Base-by-base conservation (phyloP, 176 grass and related monocot species). In the Musa acuminata region DNA sequence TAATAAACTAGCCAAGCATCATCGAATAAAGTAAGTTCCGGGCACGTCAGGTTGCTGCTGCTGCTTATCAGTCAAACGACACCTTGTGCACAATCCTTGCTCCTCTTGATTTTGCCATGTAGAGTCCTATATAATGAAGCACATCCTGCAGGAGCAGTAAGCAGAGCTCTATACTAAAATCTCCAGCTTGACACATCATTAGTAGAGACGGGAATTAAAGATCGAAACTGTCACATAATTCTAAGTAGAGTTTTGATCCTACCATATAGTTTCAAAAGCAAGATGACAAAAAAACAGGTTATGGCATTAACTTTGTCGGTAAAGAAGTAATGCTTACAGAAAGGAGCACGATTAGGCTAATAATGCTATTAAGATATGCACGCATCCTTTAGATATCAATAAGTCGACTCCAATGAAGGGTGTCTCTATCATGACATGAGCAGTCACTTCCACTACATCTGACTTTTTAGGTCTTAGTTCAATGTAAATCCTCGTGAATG, bases 81-180 rank as follows among this genome's bases (percentile, higher is more conserved):
- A 97, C 80, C 20, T 75, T 84, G 51, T 91, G 83, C 48, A 89
- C 94, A 11, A 97, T 49, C 80, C 87, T 91, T 0, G 94, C 90
- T 26, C 88, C 94, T 62, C 90, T 90, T 76, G 85, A 82, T 81
- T 91, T 93, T 10, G 83, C 87, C 13, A 97, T 90, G 80, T 93
- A 88, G 71, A 97, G 87, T 77, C 92, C 92, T 49, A 96, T 86
- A 82, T 96, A 83, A 82, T 96, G 92, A 78, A 96, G 84, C 20
- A 92, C 58, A 24, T 90, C 94, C 89, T 96, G 82, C 57, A 83
- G 55, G 13, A 59, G n/a, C 64, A 57, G 14, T 17, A 74, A 8
- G 43, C 63, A 25, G 70, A 58, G 22, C 55, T 76, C 59, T 1
- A 20, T 9, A 51, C 2, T 57, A 25, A n/a, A 71, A 23, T 20